These are phyloP conservation scores for Houttuynia cordata DNA, from an alignment of 164 flowering plant genomes.

Conservation along the genomic window DNA sequence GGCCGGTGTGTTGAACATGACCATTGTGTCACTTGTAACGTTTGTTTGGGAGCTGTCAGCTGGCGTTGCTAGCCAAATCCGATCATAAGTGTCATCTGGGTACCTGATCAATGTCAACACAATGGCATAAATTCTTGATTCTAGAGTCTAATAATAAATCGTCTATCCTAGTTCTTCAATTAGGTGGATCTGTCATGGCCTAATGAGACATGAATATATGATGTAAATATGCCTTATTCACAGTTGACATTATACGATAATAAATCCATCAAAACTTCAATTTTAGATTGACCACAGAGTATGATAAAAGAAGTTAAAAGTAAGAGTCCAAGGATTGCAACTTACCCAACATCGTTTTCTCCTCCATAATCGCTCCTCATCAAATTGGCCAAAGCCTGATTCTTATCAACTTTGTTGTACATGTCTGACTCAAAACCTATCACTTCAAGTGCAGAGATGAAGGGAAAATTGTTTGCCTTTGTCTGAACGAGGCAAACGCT, in stretches of 20 bases:
- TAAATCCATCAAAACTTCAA: too few species aligned
- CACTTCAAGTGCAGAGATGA: conserved; percentile 32
- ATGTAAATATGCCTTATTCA: too few species aligned
- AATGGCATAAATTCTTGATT: not conserved
- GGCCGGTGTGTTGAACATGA: not conserved
- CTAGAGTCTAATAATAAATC: too few species aligned
- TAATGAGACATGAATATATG: too few species aligned
- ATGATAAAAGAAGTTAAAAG: not conserved
- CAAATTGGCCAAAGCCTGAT: not conserved
- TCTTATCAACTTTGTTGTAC: conserved; percentile 9
- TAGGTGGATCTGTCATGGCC: too few species aligned
- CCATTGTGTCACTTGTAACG: conserved; percentile 4
- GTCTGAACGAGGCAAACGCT: conserved; percentile 32
- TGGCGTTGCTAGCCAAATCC: conserved; percentile 24
- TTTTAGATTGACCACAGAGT: too few species aligned
- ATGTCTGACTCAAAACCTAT: conserved; percentile 15
- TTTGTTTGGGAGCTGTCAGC: not conserved
- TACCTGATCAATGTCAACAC: conserved; percentile 13
- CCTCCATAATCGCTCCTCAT: not conserved
- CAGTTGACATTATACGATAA: too few species aligned
- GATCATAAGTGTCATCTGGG: conserved; percentile 29
- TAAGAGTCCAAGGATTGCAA: not conserved
- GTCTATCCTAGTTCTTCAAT: too few species aligned
- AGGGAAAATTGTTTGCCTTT: conserved; percentile 22
- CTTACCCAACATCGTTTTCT: not conserved